Percentiles rank a stretch among this genome's conserved stretches.
These are phyloP conservation scores for Penicillium paradoxum DNA, from an alignment of 495 filamentous ascomycete species.

Conservation along the genomic window DNA sequence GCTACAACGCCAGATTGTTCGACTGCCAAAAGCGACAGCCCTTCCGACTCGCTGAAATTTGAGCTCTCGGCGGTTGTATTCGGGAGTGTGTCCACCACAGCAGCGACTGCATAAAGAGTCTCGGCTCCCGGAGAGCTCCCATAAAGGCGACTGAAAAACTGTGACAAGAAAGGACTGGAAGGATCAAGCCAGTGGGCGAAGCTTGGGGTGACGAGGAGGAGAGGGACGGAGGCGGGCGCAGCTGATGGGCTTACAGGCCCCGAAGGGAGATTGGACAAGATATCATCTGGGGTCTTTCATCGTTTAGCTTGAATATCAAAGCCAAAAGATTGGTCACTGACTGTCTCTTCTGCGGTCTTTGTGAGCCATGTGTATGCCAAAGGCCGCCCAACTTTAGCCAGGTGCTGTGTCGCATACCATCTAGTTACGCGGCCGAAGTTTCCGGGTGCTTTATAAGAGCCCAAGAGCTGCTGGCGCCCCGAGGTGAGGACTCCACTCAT, in stretches of 20 bases:
- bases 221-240: conserved; percentile 17
- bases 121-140: neutral
- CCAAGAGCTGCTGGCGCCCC: conserved; percentile 4
- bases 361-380: conserved; percentile 40
- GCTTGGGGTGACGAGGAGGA: conserved; percentile 37
- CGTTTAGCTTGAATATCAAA: conserved; percentile 7
- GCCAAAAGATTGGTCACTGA: conserved; percentile 12
- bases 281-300: conserved; percentile 28
- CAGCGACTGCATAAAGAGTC: conserved; percentile 27
- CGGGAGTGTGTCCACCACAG: conserved; percentile 38
- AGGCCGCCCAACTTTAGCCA: neutral
- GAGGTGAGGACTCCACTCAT: conserved; percentile 11
- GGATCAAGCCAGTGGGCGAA: conserved; percentile 40
- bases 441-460: conserved; percentile 3
- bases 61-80: conserved; percentile 4
- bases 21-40: conserved; percentile 32
- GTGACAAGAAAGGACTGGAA: conserved; percentile 25
- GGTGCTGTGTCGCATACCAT: conserved; percentile 20
- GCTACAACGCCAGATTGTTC: conserved; percentile 25
- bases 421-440: conserved; percentile 8
- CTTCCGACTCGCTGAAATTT: conserved; percentile 24
- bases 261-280: conserved; percentile 29
- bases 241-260: conserved; percentile 4
- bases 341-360: conserved; percentile 31
- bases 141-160: conserved; percentile 28